Conservation (phyloP, 2,329 filamentous ascomycete species). For the Juglanconis sp. region DNA sequence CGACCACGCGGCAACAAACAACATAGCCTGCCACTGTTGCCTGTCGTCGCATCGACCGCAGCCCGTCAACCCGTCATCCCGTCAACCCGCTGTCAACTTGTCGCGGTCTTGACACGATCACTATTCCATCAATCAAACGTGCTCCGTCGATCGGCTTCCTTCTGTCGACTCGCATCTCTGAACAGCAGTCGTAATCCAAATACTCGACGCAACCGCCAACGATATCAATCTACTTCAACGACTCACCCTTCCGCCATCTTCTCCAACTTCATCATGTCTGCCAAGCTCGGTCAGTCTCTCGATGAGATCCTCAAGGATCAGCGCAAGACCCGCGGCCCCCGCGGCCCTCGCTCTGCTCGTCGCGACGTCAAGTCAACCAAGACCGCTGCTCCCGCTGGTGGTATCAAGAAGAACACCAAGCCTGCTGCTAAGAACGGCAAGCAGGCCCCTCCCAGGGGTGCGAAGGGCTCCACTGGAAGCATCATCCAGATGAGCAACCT, state of each 20-base stretch:
- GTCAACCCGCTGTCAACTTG: neutral
- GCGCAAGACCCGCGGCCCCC: constrained; percentile 55
- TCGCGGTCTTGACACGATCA: neutral
- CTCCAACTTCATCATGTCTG: constrained; percentile 62
- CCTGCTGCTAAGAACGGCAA: constrained; percentile 58
- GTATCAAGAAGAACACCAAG: constrained; percentile 76
- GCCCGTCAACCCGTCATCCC: too few relatives aligned
- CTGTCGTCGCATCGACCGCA: neutral
- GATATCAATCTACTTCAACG: constrained; percentile 10
- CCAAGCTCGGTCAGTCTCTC: constrained; percentile 94
- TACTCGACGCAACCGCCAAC: constrained; percentile 1
- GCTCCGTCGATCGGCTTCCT: neutral
- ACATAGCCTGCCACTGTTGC: neutral
- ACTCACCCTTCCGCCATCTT: constrained; percentile 9
- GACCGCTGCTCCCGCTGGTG: constrained; percentile 71
- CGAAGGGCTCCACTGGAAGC: constrained; percentile 67
- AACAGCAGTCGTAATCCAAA: neutral
- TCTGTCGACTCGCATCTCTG: neutral
- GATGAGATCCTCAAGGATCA: constrained; percentile 91
- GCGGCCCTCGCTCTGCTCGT: constrained; percentile 48
- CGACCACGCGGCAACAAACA: neutral
- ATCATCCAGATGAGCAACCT: constrained; percentile 99
- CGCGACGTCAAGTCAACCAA: constrained; percentile 32
- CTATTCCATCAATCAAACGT: neutral
- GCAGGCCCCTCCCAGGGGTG: constrained; percentile 62